Evolutionary conservation across 495 filamentous ascomycete genomes (phyloP).

Genomic region (Penicillium lagena): DNA sequence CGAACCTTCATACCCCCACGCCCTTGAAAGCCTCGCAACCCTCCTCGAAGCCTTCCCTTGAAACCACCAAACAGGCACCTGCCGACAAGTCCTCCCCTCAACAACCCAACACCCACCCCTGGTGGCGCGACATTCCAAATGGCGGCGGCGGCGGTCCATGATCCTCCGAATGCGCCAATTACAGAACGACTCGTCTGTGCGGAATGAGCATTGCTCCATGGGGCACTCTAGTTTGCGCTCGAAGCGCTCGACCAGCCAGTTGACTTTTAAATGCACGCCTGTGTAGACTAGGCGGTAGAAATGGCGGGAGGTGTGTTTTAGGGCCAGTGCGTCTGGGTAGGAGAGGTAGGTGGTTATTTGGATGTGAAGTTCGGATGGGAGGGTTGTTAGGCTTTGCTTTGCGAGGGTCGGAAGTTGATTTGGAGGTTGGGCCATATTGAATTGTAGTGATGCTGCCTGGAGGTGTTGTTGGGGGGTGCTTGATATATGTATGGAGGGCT

Average conservation of each 20-base stretch:
- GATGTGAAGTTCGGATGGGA: slow-evolving; percentile 62
- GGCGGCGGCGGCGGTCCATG: slow-evolving; percentile 36
- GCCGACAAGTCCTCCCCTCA: slow-evolving; percentile 28
- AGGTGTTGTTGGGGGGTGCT: no score
- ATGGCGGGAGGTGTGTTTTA: slow-evolving; percentile 58
- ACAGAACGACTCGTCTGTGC: slow-evolving; percentile 39
- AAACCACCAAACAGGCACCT: slow-evolving; percentile 26
- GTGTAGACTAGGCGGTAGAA: slow-evolving; percentile 61
- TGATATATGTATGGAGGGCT: neutral
- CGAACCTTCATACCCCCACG: slow-evolving; percentile 26
- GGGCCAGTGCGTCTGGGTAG: slow-evolving; percentile 63
- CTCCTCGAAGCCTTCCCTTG: slow-evolving; percentile 13
- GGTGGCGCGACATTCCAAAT: slow-evolving; percentile 29
- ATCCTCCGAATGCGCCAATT: slow-evolving; percentile 32
- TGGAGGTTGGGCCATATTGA: no score
- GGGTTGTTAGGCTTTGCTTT: slow-evolving; percentile 21
- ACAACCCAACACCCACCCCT: slow-evolving; percentile 31
- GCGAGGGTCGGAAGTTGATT: neutral
- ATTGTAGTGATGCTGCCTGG: no score
- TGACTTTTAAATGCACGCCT: slow-evolving; percentile 56
- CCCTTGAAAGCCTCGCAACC: slow-evolving; percentile 2
- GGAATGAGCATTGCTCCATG: slow-evolving; percentile 42
- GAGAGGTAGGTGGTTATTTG: slow-evolving; percentile 76
- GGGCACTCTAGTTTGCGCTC: slow-evolving; percentile 39
- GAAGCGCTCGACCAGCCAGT: slow-evolving; percentile 59